Conservation (phyloP, 768 basidiomycete species). For the Mycena floridula region DNA sequence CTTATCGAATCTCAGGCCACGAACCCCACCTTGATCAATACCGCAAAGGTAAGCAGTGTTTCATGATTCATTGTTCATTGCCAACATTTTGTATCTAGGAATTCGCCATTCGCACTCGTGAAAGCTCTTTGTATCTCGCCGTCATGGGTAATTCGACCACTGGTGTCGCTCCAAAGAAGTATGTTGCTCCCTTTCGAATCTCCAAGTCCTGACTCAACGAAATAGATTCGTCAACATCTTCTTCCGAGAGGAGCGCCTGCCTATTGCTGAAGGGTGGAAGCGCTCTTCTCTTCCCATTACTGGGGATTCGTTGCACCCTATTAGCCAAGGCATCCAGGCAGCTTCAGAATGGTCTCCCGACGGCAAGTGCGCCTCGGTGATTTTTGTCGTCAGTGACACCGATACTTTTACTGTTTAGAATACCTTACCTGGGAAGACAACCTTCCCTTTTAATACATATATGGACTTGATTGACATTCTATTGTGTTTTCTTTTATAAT, state of each 20-base stretch:
- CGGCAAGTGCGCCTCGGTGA: conserved; percentile 1
- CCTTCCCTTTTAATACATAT: too few relatives aligned
- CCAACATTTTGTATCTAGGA: too few relatives aligned
- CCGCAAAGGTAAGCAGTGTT: too few relatives aligned
- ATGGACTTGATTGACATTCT: too few relatives aligned
- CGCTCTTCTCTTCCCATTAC: conserved; percentile 6
- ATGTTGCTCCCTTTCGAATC: neutral
- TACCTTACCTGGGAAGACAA: too few relatives aligned
- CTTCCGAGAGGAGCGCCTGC: conserved; percentile 13
- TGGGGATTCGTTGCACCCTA: neutral
- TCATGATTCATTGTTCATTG: too few relatives aligned
- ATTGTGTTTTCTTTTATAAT: too few relatives aligned
- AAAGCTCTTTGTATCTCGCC: neutral
- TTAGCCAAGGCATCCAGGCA: neutral
- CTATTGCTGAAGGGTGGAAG: conserved; percentile 13
- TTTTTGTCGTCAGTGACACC: conserved; percentile 2
- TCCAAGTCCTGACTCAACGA: neutral
- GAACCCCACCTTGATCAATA: neutral
- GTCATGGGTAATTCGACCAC: neutral
- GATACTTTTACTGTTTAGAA: too few relatives aligned
- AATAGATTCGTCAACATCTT: conserved; percentile 12
- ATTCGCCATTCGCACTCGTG: neutral
- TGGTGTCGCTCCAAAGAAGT: neutral
- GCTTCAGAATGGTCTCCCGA: conserved; percentile 7
- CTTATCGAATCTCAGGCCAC: neutral